Percentiles rank a stretch among this genome's conserved stretches.
These are phyloP conservation scores for Carex sylvatica DNA, from an alignment of 202 grass and related monocot genomes.

Conservation along the genomic window DNA sequence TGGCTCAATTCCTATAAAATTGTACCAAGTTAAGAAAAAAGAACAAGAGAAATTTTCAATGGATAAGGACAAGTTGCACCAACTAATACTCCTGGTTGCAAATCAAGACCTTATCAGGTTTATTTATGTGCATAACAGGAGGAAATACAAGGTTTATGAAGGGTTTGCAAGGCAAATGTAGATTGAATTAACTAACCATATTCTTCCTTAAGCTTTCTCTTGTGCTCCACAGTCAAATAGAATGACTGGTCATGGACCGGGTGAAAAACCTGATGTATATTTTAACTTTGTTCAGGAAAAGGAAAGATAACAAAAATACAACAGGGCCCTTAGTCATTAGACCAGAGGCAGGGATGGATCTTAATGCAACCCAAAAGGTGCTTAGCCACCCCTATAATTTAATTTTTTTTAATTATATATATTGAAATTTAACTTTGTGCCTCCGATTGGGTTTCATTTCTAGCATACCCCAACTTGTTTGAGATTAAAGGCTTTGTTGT, in stretches of 20 bases:
- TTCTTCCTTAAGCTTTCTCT: slow-evolving; percentile 86
- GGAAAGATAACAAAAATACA: neutral
- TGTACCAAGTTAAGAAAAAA: slow-evolving; percentile 3
- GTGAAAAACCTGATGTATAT: slow-evolving; percentile 35
- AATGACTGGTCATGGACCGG: slow-evolving; percentile 29
- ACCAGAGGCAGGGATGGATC: neutral
- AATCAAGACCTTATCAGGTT: neutral
- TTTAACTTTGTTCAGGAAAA: neutral
- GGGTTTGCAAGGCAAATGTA: neutral
- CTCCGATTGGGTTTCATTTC: too few species aligned
- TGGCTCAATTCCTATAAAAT: slow-evolving; percentile 76
- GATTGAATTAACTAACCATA: slow-evolving; percentile 39
- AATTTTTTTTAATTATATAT: too few species aligned
- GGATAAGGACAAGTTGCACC: neutral
- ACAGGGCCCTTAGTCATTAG: neutral
- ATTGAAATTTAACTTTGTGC: too few species aligned
- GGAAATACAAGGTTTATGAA: neutral
- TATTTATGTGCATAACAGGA: neutral
- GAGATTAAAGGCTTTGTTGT: too few species aligned
- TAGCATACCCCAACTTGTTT: too few species aligned
- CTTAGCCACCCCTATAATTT: too few species aligned
- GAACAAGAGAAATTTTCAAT: neutral
- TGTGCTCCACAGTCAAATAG: slow-evolving; percentile 45
- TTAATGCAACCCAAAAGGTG: too few species aligned
- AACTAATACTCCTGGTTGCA: neutral